Evolutionary conservation across 2,329 filamentous ascomycete genomes (phyloP), one percentile per base, ranked within the genome.

Genomic region (Ambrosiella xylebori): DNA sequence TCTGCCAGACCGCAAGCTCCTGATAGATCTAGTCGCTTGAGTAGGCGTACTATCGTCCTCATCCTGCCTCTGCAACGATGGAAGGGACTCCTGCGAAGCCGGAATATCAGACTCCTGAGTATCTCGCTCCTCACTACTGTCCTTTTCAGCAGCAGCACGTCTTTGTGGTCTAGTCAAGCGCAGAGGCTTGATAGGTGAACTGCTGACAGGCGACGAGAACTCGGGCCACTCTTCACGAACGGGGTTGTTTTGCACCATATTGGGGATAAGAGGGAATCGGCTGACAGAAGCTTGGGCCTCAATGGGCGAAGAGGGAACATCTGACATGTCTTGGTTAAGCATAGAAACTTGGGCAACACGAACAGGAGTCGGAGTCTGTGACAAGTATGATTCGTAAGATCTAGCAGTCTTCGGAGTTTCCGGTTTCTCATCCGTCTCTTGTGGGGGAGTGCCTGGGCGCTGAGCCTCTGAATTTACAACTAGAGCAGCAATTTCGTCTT

Each of bases 341-440:
- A 60, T 17, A 15, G 44, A 51, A 9, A 41, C 50, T 47, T 55
- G 53, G 15, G 51, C 47, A 12, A 56, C 52, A 39, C 78, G 76
- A 52, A 78, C 71, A 3, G 78, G 81, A 0, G 81, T 84, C 1
- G 81, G 81, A 0, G 80, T 83, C 6, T 76, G 80, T 17, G 73
- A 75, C 39, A 82, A 71, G 59, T 75, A 76, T n/a, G 78, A 74
- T 50, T 77, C 71, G 58, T 74, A 75, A 1, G 67, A 68, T 5
- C 66, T 66, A 49, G 68, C 66, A 1, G 66, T 71, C 60, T 76
- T 72, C 0, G 79, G 79, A 0, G 78, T 75, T 2, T 71, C 62
- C 8, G 40, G 49, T 11, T 38, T 37, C n/a, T 50, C 36, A 6
- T 47, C 3, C 4, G 15, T 27, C 27, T 47, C 37, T n/a, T 45